phyloP scores from a whole-genome alignment of 768 basidiomycete genomes.

The Pleurotus giganteus region DNA sequence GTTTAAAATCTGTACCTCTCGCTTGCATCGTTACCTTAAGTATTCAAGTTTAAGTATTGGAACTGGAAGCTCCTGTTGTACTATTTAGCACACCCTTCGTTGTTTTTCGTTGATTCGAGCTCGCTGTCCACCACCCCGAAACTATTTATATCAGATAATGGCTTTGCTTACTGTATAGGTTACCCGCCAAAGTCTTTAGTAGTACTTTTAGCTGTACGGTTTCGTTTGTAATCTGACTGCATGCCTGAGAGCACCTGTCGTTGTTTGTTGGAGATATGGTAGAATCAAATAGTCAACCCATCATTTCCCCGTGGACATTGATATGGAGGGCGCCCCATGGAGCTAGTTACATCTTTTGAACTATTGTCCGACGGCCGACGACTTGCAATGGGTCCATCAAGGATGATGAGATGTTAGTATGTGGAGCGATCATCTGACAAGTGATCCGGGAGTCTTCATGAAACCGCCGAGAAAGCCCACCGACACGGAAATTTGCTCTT shows the following conservation, averaged over 20 bases:
- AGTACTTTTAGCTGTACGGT: constrained; percentile 6
- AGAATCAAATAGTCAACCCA: not conserved
- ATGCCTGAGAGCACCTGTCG: not conserved
- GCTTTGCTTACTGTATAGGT: constrained; percentile 7
- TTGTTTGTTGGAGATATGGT: not conserved
- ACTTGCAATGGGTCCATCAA: too few relatives aligned
- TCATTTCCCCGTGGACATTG: not conserved
- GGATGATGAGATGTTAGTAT: too few relatives aligned
- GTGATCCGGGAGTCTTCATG: too few relatives aligned
- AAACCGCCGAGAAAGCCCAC: too few relatives aligned
- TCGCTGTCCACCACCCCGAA: not conserved
- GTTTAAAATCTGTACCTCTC: constrained; percentile 1
- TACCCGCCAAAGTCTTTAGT: not conserved
- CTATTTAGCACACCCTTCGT: not conserved
- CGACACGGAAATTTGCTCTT: too few relatives aligned
- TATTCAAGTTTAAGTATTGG: not conserved
- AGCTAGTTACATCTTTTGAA: too few relatives aligned
- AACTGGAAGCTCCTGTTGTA: constrained; percentile 5
- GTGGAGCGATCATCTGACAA: too few relatives aligned
- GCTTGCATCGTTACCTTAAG: not conserved
- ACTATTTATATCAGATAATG: constrained; percentile 2
- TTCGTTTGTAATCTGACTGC: constrained; percentile 3
- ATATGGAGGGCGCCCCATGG: too few relatives aligned
- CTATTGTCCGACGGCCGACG: too few relatives aligned
- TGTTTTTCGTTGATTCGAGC: not conserved